These are phyloP conservation scores for Dissophora ornata DNA, from an alignment of 192 early-diverging fungal genomes.

Conservation along the genomic window DNA sequence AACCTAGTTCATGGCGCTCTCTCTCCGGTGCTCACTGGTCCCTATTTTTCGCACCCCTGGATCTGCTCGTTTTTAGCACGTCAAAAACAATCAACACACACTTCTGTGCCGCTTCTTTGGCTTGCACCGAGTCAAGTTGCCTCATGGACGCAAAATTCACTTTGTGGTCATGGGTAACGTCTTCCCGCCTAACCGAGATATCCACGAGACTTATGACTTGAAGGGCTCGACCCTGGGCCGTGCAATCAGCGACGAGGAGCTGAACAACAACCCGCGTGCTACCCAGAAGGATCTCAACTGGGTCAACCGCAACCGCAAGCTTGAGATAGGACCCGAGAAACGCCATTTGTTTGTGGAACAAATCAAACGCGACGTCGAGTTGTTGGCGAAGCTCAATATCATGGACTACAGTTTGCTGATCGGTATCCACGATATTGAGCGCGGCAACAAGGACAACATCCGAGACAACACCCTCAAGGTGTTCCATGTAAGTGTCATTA, in stretches of 20 bases:
- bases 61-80: conserved; percentile 79
- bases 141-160: conserved; percentile 93
- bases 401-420: conserved; percentile 99
- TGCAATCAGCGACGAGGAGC: conserved; percentile 79
- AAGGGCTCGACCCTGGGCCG: conserved; percentile 95
- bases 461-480: conserved; percentile 91
- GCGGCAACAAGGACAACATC: conserved; percentile 89
- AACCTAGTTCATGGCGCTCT: too few species aligned
- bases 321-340: conserved; percentile 89
- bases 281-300: conserved; percentile 99
- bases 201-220: conserved; percentile 95
- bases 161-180: conserved; percentile 99
- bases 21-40: too few species aligned
- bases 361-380: conserved; percentile 85
- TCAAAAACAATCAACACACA: conserved; percentile 90
- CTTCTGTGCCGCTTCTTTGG: conserved; percentile 95
- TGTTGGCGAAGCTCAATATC: conserved; percentile 83
- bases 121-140: conserved; percentile 95
- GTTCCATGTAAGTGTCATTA: conserved; percentile 62
- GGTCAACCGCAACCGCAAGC: conserved; percentile 75
- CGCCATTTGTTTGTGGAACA: conserved; percentile 84
- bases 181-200: conserved; percentile 96
- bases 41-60: too few species aligned
- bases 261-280: conserved; percentile 82
- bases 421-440: conserved; percentile 88